Conservation (phyloP, 2,329 filamentous ascomycete genomes). For the Fusarium sp. region DNA sequence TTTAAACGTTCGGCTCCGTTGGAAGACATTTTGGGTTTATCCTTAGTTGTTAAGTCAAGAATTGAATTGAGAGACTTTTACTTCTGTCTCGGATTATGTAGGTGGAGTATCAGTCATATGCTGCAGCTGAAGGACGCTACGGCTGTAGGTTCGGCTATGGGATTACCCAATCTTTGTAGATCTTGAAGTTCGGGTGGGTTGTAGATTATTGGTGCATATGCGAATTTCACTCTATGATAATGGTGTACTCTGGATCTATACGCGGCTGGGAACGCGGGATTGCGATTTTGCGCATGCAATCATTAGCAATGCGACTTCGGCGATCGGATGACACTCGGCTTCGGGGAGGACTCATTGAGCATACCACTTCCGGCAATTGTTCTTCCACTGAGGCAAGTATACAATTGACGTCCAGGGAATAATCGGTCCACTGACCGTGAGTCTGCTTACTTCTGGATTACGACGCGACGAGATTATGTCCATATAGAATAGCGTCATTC, state of each 20-base stretch:
- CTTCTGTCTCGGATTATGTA: constrained; percentile 4
- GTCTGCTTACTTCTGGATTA: too few species aligned
- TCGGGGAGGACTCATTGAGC: not conserved
- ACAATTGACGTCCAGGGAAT: not conserved
- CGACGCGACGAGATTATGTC: not conserved
- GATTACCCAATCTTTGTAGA: not conserved
- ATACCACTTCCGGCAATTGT: not conserved
- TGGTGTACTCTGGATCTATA: too few species aligned
- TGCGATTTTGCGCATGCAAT: not conserved
- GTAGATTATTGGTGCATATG: not conserved
- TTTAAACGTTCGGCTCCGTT: constrained; percentile 53
- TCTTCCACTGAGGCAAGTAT: not conserved
- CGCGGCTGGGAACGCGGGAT: too few species aligned
- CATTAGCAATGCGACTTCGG: not conserved
- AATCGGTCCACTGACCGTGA: not conserved
- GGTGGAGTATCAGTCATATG: constrained; percentile 14
- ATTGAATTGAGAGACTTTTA: not conserved
- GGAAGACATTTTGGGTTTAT: constrained; percentile 30
- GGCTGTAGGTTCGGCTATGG: not conserved
- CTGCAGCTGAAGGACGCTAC: not conserved
- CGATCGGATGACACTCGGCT: not conserved
- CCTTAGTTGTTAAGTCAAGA: not conserved
- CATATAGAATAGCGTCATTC: not conserved
- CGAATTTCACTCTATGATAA: too few species aligned
- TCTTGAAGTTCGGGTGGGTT: not conserved